phyloP scores from a whole-genome alignment of 176 grass and related monocot genomes.

The Avena sativa region DNA sequence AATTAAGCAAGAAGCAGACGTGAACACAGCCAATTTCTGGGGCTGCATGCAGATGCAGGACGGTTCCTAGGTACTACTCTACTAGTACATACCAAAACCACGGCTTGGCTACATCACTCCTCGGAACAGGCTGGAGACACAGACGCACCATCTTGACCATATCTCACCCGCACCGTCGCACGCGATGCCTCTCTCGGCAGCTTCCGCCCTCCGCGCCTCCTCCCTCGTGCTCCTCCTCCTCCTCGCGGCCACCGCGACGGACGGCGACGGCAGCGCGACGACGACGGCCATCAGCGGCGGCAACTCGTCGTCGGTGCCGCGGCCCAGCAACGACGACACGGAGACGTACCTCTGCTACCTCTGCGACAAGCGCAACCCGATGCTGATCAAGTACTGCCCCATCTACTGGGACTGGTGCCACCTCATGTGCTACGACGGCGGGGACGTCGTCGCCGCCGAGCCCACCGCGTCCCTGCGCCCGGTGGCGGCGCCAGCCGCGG shows the following conservation, averaged over 20 bases:
- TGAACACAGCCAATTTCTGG: neutral
- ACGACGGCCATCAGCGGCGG: neutral
- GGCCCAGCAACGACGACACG: neutral
- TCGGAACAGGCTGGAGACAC: neutral
- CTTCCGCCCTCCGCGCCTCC: neutral
- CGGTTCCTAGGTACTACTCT: too few species aligned
- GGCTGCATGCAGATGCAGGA: neutral
- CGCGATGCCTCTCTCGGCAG: slow-evolving; percentile 19
- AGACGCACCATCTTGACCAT: too few species aligned
- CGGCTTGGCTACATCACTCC: neutral
- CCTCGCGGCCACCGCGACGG: neutral
- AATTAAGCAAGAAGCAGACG: neutral
- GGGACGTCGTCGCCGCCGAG: neutral
- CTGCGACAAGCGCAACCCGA: slow-evolving; percentile 40
- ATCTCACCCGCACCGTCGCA: neutral
- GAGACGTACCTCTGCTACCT: slow-evolving; percentile 57
- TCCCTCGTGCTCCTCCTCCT: slow-evolving; percentile 18
- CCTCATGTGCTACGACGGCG: slow-evolving; percentile 28
- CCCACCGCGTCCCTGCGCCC: neutral
- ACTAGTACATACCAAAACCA: neutral
- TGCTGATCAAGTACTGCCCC: slow-evolving; percentile 46
- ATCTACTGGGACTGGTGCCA: slow-evolving; percentile 47
- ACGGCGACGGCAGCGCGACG: neutral
- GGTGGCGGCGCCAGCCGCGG: neutral
- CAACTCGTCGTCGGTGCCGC: neutral